Evolutionary conservation across 2,329 filamentous ascomycete species (phyloP), one percentile per base, ranked within the genome.

Genomic region (Stagonosporopsis tanaceti): DNA sequence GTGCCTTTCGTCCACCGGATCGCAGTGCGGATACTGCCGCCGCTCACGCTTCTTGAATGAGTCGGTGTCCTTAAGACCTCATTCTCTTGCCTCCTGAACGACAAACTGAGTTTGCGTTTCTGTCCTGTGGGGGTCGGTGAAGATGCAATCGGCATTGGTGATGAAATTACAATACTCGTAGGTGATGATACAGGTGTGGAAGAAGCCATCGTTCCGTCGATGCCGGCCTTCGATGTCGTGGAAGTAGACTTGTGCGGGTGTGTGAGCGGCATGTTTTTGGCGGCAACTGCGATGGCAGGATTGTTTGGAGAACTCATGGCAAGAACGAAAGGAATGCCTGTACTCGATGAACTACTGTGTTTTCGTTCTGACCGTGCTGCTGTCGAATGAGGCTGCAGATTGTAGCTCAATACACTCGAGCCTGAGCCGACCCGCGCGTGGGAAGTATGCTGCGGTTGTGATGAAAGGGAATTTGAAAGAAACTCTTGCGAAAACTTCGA

Each of bases 121-220:
- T 51, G 55, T 2, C 28, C 38, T n/a, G 48, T 37, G 8, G 44
- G 40, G 8, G 44, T 22, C 5, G 32, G 34, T 12, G 52, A 34
- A 1, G 46, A 22, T 3, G 44, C n/a, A 24, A 14, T 11, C 1
- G 25, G 24, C 9, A 46, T 6, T 6, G 37, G 6, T 2, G 38
- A 20, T 15, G 20, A 11, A 46, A 25, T 32, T 30, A 35, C 11
- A 30, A 40, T 14, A 48, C 25, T 9, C 37, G 34, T 48, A 0
- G 70, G 70, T 5, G 68, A 69, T 9, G 61, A 59, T 7, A 67
- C 41, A 0, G 68, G 68, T 0, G 65, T 70, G 1, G 65, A 68
- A 20, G 66, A 68, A 2, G 69, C 68, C 68, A 73, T 74, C 1
- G 71, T 76, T 7, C 70, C 71, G 20, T 67, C 68, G 2, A 74